Base-by-base conservation (phyloP, 768 basidiomycete genomes). In the Collybiopsis confluens region DNA sequence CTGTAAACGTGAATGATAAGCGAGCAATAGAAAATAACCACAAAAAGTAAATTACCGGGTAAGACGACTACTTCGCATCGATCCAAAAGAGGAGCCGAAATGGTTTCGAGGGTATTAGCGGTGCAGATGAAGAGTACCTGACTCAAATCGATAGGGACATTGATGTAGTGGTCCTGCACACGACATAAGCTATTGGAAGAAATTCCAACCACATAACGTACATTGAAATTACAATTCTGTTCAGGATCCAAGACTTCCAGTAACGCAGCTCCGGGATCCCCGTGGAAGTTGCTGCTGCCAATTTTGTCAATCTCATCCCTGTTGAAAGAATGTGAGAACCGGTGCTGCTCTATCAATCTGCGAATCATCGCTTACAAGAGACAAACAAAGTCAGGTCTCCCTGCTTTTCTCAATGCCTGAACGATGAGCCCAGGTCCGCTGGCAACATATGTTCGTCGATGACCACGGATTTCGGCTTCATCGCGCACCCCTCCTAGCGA, bases 211-310 rank as follows among this genome's bases (percentile, higher is more conserved):
- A 28, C 49, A 16, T 23, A 41, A 67, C 79, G 56, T 48, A 85
- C 88, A 64, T 87, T 89, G 64, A 91, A 91, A 0, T 82, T 77
- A 63, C 88, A 80, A 57, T 94, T 95, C 68, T 96, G 92, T 65
- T 97, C 95, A 0, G 95, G 95, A 65, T 97, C 95, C 49, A 98
- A 76, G 0, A 95, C 92, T 62, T 98, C 94, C 3, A 98, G 71
- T 56, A 98, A 68, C 0, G 94, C 94, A 36, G 95, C 95, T 2
- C 82, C 83, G 13, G 94, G 94, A 65, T 96, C 93, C 0, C 94
- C 94, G 60, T 96, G 93, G 72, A 90, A 89, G 62, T 89, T 92
- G 60, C 80, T 88, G 53, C 87, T 85, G 0, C 88, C 87, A 52
- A 92, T 80, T 70, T 97, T 97, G 70, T 97, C 95, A 41, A 97